Evolutionary conservation across 1,284 basidiomycete species (phyloP).

Genomic region (Irpex lacteus): DNA sequence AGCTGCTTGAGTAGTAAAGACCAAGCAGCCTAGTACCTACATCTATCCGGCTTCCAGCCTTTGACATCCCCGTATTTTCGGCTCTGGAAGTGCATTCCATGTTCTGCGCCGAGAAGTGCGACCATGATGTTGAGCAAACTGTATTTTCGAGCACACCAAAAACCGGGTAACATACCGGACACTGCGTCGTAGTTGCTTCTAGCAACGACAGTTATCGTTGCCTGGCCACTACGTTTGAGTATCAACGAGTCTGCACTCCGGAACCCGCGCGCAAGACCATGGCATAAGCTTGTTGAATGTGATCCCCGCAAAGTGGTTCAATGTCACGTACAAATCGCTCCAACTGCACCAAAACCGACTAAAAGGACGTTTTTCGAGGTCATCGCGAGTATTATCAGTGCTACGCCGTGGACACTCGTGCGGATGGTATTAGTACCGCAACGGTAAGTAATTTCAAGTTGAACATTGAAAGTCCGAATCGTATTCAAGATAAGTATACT

Average conservation of each 20-base stretch:
- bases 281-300: neutral
- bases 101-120: slow-evolving; percentile 26
- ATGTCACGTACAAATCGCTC: slow-evolving; percentile 47
- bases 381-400: neutral
- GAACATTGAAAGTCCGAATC: too few relatives aligned
- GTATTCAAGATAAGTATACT: too few relatives aligned
- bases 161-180: slow-evolving; percentile 34
- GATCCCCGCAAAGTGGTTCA: too few relatives aligned
- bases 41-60: slow-evolving; percentile 61
- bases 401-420: neutral
- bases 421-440: too few relatives aligned
- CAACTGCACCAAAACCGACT: slow-evolving; percentile 58
- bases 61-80: slow-evolving; percentile 55
- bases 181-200: slow-evolving; percentile 68
- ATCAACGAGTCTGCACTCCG: slow-evolving; percentile 52
- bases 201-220: slow-evolving; percentile 72
- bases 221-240: slow-evolving; percentile 58
- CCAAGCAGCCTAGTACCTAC: slow-evolving; percentile 35
- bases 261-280: neutral
- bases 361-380: slow-evolving; percentile 49
- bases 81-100: slow-evolving; percentile 57
- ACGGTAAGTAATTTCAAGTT: too few relatives aligned
- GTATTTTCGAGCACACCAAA: neutral
- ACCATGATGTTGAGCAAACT: neutral
- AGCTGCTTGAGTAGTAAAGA: too few relatives aligned